Conservation (phyloP, 371 early-diverging fungal genomes). For the Actinomortierella wolfii region DNA sequence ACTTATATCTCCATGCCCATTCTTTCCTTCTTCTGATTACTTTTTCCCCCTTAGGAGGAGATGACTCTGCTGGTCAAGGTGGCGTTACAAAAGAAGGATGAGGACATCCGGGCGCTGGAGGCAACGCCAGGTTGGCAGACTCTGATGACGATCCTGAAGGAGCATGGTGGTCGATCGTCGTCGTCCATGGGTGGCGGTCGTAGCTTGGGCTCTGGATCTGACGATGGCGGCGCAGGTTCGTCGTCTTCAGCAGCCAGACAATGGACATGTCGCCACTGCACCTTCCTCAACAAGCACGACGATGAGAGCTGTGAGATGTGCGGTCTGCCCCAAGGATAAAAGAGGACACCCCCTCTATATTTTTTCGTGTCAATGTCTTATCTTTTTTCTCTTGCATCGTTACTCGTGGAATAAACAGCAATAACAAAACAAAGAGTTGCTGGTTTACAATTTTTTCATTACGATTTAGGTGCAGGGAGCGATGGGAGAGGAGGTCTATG, state of each 20-base stretch:
- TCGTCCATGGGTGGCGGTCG: conserved; percentile 21
- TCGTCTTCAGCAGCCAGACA: conserved; percentile 46
- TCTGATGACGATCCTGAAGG: conserved; percentile 66
- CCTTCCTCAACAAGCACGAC: conserved; percentile 78
- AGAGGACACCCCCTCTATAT: not conserved
- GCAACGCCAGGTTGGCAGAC: conserved; percentile 81
- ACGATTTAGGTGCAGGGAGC: too few species aligned
- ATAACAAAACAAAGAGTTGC: too few species aligned
- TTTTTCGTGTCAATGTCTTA: conserved; percentile 4
- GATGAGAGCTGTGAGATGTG: conserved; percentile 92
- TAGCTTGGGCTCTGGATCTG: conserved; percentile 22
- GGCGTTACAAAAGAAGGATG: conserved; percentile 53
- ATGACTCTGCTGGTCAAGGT: conserved; percentile 58
- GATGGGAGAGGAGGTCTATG: too few species aligned
- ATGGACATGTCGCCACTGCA: conserved; percentile 93
- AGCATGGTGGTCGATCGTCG: conserved; percentile 43
- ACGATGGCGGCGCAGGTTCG: conserved; percentile 32
- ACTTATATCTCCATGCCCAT: not conserved
- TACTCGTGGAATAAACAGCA: too few species aligned
- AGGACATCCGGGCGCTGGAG: conserved; percentile 50
- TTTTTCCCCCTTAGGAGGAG: conserved; percentile 51
- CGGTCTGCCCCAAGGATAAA: conserved; percentile 70
- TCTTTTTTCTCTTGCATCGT: not conserved
- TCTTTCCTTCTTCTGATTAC: conserved; percentile 7
- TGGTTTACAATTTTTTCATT: too few species aligned